Evolutionary conservation across 495 filamentous ascomycete genomes (phyloP), one percentile per base, ranked within the genome.

Genomic region (Lepidopterella palustris): DNA sequence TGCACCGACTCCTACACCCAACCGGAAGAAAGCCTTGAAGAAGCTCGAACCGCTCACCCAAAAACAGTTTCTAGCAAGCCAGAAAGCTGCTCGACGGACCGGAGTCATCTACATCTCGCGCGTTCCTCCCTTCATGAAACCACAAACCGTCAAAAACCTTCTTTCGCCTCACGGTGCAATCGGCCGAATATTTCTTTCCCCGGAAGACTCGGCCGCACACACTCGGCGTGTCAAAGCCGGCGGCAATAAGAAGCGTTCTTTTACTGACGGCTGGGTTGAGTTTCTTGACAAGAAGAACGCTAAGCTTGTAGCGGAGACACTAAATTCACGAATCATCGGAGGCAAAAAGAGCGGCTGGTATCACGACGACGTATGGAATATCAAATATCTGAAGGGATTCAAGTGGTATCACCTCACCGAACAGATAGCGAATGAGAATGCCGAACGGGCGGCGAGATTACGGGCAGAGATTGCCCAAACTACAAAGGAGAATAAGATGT

Each of bases 121-220:
- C 45, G 80, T 96, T 23, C 93, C 95, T 10, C 93, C 93, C 6
- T 97, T 95, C 72, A 90, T 98, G 80, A 95, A 93, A 67, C 95
- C 95, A 15, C 76, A 78, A 45, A 90, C 91, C 45, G 73, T 97
- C 20, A 86, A 88, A 51, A 79, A 82, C 6, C 81, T 96, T 13
- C 80, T 98, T 29, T 81, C 88, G 48, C 80, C 82, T 2, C 87
- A 92, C 59, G 89, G 89, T 20, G 80, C 82, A 20, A 87, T 97
- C 62, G 87, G 85, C 58, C 86, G 89, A 55, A 84, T 97, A 15
- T 98, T 96, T 73, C 82, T 97, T 0, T 80, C 90, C 0, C 93
- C 92, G 4, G 88, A 91, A 69, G 83, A 91, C 64, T 79, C 82
- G 0, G 68, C 80, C 24, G 75, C 80, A 9, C 84, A 86, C 52